Percentiles rank a stretch among this genome's conserved stretches.
Evolutionary conservation across 164 flowering plant species (phyloP).

Genomic region (Litsea cubeba): DNA sequence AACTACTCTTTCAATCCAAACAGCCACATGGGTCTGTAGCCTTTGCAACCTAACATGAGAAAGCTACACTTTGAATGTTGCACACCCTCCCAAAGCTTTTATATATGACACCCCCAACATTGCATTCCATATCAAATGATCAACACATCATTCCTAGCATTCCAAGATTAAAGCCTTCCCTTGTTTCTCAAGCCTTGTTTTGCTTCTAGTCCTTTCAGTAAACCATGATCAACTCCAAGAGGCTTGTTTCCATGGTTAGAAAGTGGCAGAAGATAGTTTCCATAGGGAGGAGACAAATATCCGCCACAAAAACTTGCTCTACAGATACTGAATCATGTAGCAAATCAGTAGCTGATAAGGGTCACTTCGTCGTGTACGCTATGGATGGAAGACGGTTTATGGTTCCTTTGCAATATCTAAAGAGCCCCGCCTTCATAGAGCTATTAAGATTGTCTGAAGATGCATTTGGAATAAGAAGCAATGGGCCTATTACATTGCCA

Average conservation of each 20-base stretch:
- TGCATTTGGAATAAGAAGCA: conserved; percentile 19
- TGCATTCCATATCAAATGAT: neutral
- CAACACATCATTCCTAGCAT: neutral
- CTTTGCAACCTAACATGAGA: neutral
- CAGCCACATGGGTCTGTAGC: neutral
- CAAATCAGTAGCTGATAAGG: conserved; percentile 9
- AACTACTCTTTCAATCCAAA: neutral
- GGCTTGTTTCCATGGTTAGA: conserved; percentile 4
- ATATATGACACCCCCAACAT: neutral
- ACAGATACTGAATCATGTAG: neutral
- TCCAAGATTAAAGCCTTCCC: neutral
- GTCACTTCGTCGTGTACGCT: conserved; percentile 26
- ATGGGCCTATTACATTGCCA: conserved; percentile 23
- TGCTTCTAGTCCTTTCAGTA: neutral
- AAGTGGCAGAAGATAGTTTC: conserved; percentile 13
- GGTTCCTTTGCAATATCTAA: conserved; percentile 21
- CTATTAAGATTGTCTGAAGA: conserved; percentile 19
- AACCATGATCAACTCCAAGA: conserved; percentile 13
- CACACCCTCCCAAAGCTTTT: neutral
- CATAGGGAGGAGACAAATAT: conserved; percentile 2
- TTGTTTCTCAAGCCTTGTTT: too few relatives aligned
- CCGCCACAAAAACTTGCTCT: too few relatives aligned
- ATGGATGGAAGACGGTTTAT: conserved; percentile 19
- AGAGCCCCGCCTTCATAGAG: conserved; percentile 13
- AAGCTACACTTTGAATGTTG: neutral